These are phyloP conservation scores for Phialemonium atrogriseum DNA, from an alignment of 2,329 filamentous ascomycete genomes.

Conservation along the genomic window DNA sequence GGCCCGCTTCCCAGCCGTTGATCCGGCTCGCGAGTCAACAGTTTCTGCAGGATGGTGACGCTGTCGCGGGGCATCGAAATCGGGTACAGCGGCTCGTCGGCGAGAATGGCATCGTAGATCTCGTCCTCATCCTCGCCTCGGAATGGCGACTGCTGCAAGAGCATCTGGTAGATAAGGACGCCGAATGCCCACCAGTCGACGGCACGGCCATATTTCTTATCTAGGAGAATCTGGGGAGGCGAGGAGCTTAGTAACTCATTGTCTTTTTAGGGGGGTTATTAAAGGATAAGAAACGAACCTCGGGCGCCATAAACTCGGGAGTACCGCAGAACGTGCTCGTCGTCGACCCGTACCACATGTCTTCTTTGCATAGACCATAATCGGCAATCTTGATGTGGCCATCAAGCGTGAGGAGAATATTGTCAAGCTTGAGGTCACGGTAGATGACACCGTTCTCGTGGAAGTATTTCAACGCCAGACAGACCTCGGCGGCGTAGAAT, in stretches of 20 bases:
- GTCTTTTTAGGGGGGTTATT: no score
- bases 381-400: conserved; percentile 98
- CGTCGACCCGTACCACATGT: conserved; percentile 98
- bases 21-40: conserved; percentile 91
- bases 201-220: conserved; percentile 96
- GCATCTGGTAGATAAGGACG: conserved; percentile 98
- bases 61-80: conserved; percentile 98
- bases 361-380: conserved; percentile 98
- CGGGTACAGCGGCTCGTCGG: conserved; percentile 93
- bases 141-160: conserved; percentile 97
- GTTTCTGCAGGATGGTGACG: conserved; percentile 94
- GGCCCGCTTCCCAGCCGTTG: conserved; percentile 87
- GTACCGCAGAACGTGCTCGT: conserved; percentile 98
- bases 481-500: conserved; percentile 98
- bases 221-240: conserved; percentile 81
- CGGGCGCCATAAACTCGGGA: conserved; percentile 99
- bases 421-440: conserved; percentile 86
- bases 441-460: conserved; percentile 99
- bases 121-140: conserved; percentile 98
- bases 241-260: no score
- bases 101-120: conserved; percentile 97
- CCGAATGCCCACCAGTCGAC: conserved; percentile 99
- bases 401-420: conserved; percentile 89
- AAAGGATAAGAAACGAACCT: conserved; percentile 52
- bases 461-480: conserved; percentile 96